These are phyloP conservation scores for Fusarium haematococcum DNA, from an alignment of 2,329 filamentous ascomycete species.

Conservation along the genomic window DNA sequence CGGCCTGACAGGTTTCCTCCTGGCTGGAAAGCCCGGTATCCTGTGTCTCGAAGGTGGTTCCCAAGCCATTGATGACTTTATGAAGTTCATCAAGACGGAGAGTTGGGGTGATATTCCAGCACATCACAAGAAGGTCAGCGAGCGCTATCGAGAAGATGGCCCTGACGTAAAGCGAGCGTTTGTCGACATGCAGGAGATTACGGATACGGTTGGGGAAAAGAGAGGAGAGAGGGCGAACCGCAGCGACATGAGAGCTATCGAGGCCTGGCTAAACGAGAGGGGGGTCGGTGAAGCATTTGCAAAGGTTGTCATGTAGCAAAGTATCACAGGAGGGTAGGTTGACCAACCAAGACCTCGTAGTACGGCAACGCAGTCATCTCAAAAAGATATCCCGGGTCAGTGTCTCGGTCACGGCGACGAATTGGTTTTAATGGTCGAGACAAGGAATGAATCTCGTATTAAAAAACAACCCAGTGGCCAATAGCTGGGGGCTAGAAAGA, in stretches of 20 bases:
- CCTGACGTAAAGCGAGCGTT: conserved; percentile 55
- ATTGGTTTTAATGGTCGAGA: background rate
- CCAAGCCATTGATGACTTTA: conserved; percentile 65
- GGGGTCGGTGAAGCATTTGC: conserved; percentile 42
- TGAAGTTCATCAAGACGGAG: conserved; percentile 73
- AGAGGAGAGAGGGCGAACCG: conserved; percentile 62
- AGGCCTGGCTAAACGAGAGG: conserved; percentile 59
- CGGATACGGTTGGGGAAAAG: conserved; percentile 60
- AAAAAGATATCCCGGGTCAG: background rate
- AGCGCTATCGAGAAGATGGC: conserved; percentile 59
- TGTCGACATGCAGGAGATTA: conserved; percentile 68
- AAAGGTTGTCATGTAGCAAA: conserved; percentile 40
- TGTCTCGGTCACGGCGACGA: background rate
- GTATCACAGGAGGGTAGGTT: background rate
- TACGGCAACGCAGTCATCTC: background rate
- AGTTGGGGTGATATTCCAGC: conserved; percentile 72
- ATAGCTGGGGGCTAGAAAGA: background rate
- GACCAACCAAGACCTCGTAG: background rate
- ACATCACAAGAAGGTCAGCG: conserved; percentile 72
- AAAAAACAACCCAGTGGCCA: background rate
- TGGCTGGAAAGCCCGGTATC: conserved; percentile 70
- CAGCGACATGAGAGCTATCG: conserved; percentile 65
- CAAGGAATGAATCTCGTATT: background rate
- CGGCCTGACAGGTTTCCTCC: conserved; percentile 67
- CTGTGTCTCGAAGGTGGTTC: conserved; percentile 64